phyloP scores from a whole-genome alignment of 129 eudicot species.

The Solidago caesia region DNA sequence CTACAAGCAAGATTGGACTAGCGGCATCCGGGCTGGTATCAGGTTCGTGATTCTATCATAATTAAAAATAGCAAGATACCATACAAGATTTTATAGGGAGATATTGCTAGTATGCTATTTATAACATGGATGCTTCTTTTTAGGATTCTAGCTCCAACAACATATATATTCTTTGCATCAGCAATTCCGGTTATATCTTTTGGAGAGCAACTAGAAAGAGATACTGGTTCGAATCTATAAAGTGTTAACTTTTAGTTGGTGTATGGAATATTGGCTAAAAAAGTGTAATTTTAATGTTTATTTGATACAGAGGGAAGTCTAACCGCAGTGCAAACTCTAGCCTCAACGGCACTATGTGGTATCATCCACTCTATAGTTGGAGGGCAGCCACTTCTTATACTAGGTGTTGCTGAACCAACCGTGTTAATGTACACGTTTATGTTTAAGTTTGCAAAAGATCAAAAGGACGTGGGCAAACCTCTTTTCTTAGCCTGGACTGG shows the following conservation, averaged over 20 bases:
- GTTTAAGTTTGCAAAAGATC: slow-evolving; percentile 89
- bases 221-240: slow-evolving; percentile 54
- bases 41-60: slow-evolving; percentile 48
- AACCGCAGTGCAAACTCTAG: slow-evolving; percentile 98
- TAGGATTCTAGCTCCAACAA: slow-evolving; percentile 99
- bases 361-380: slow-evolving; percentile 90
- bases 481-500: slow-evolving; percentile 94
- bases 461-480: slow-evolving; percentile 76
- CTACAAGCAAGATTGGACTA: slow-evolving; percentile 97
- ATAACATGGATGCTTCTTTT: slow-evolving; percentile 10
- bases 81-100: background rate
- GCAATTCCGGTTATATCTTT: slow-evolving; percentile 98
- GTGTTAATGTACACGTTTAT: slow-evolving; percentile 97
- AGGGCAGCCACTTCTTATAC: slow-evolving; percentile 91
- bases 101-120: slow-evolving; percentile 10
- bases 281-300: background rate
- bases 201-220: slow-evolving; percentile 96
- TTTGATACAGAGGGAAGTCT: slow-evolving; percentile 70
- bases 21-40: slow-evolving; percentile 88
- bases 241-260: slow-evolving; percentile 12
- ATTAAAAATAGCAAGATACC: slow-evolving; percentile 3
- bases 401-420: slow-evolving; percentile 99
- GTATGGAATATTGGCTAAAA: slow-evolving; percentile 5
- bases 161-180: slow-evolving; percentile 96
- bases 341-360: slow-evolving; percentile 93